phyloP scores from a whole-genome alignment of 2,329 filamentous ascomycete species.

The Ophiostoma triangulosporum region DNA sequence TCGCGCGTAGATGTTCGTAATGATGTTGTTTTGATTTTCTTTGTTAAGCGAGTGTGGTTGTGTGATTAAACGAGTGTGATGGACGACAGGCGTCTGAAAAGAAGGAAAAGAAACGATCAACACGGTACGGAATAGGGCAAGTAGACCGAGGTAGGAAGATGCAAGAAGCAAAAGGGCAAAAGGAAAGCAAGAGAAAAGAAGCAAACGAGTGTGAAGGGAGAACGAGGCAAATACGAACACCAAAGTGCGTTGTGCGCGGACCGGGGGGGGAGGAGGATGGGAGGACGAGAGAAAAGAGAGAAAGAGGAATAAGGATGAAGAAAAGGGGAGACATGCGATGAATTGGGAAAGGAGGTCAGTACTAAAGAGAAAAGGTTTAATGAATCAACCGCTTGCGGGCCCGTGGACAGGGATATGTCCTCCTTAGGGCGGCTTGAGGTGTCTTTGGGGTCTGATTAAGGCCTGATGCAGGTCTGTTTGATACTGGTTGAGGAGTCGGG shows the following conservation, averaged over 20 bases:
- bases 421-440: background rate
- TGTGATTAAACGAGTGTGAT: background rate
- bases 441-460: background rate
- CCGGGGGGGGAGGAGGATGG: background rate
- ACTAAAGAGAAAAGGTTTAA: conserved; percentile 10
- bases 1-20: background rate
- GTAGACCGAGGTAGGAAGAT: background rate
- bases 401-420: background rate
- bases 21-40: background rate
- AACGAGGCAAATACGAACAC: background rate
- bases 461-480: background rate
- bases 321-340: background rate
- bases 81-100: background rate
- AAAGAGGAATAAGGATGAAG: background rate
- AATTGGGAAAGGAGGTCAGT: conserved; percentile 5
- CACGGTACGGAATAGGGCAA: background rate
- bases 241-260: background rate
- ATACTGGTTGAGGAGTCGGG: background rate
- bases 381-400: conserved; percentile 1
- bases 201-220: background rate
- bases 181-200: background rate
- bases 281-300: background rate
- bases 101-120: conserved; percentile 3
- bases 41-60: background rate
- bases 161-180: background rate